phyloP scores from a whole-genome alignment of 305 asterid species.

The Coffea humblotiana region DNA sequence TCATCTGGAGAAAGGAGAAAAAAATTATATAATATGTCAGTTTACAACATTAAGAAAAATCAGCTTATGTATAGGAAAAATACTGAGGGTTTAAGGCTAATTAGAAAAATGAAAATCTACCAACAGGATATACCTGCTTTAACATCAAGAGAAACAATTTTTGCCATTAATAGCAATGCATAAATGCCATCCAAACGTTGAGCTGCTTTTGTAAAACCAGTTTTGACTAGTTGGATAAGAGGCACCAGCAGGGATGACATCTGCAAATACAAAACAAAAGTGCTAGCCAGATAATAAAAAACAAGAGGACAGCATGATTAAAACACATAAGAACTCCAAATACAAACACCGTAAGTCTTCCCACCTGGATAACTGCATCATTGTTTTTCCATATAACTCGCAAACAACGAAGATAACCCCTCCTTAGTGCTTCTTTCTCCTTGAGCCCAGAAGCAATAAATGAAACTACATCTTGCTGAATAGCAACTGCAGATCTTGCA shows the following conservation, averaged over 20 bases:
- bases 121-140: conserved; percentile 70
- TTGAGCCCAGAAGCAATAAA: conserved; percentile 79
- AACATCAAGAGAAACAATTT: conserved; percentile 80
- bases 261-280: conserved; percentile 37
- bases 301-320: background rate
- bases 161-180: conserved; percentile 75
- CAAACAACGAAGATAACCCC: conserved; percentile 90
- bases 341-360: conserved; percentile 2
- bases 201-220: conserved; percentile 88
- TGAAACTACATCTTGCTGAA: conserved; percentile 52
- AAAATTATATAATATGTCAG: conserved; percentile 28
- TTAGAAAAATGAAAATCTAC: conserved; percentile 17
- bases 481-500: conserved; percentile 66
- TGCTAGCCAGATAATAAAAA: conserved; percentile 14
- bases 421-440: conserved; percentile 90
- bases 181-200: conserved; percentile 95
- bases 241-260: conserved; percentile 73
- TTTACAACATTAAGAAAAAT: background rate
- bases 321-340: background rate
- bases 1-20: conserved; percentile 61
- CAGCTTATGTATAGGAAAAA: conserved; percentile 4
- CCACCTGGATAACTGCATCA: conserved; percentile 72
- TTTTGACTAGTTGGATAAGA: conserved; percentile 89
- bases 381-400: conserved; percentile 62
- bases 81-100: conserved; percentile 14